Conservation (phyloP, 2,329 filamentous ascomycete genomes). For the Pochonia chlamydosporia region DNA sequence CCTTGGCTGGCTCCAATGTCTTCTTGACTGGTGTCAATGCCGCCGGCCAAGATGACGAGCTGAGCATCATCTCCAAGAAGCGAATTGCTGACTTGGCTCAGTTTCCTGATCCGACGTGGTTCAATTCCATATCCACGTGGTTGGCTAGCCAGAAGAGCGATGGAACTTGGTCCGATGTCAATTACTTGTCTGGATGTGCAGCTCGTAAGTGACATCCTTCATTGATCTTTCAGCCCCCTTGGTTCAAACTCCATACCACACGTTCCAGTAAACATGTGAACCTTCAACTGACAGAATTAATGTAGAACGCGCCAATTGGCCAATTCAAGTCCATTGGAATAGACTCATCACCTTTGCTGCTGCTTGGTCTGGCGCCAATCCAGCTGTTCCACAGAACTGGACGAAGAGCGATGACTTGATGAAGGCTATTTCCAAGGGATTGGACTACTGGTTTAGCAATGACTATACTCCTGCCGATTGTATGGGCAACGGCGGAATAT, state of each 20-base stretch:
- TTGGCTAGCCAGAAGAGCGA: conserved; percentile 13
- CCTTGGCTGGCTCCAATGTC: neutral
- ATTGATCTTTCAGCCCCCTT: too few relatives aligned
- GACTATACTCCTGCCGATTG: conserved; percentile 15
- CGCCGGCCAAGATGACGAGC: conserved; percentile 5
- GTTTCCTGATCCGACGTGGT: conserved; percentile 15
- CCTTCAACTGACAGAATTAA: neutral
- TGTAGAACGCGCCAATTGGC: conserved; percentile 18
- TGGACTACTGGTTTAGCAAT: conserved; percentile 19
- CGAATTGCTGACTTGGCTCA: conserved; percentile 15
- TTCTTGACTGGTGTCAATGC: neutral
- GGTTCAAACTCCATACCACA: too few relatives aligned
- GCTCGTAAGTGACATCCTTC: conserved; percentile 11
- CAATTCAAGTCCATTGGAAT: conserved; percentile 18
- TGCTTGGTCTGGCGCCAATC: conserved; percentile 18
- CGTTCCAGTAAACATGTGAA: too few relatives aligned
- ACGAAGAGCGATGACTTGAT: conserved; percentile 9
- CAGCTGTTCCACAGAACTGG: conserved; percentile 11
- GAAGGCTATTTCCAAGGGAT: conserved; percentile 11
- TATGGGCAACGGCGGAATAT: conserved; percentile 14
- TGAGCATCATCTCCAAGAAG: conserved; percentile 12
- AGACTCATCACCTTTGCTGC: conserved; percentile 15
- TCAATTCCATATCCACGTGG: conserved; percentile 12
- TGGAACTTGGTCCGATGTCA: conserved; percentile 18
- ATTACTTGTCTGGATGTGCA: conserved; percentile 16